These are phyloP conservation scores for Venustampulla echinocandica DNA, from an alignment of 495 filamentous ascomycete species.

Conservation along the genomic window DNA sequence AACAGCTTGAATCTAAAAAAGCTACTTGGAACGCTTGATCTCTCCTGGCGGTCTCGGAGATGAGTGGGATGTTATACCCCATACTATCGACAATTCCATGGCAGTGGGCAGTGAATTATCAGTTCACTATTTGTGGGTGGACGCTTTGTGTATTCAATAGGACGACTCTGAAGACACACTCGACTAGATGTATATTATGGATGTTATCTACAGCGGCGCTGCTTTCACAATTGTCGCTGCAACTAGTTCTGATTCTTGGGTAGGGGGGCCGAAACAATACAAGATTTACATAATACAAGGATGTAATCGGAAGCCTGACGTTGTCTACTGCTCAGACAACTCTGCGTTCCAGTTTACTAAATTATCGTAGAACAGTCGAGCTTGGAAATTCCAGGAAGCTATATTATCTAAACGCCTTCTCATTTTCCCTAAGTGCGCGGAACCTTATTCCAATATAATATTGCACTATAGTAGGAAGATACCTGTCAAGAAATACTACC, in stretches of 20 bases:
- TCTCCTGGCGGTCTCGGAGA: not conserved
- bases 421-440: not conserved
- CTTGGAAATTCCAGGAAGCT: not conserved
- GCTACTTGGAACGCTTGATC: not conserved
- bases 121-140: not conserved
- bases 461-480: too few species aligned
- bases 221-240: not conserved
- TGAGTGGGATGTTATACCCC: not conserved
- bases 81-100: not conserved
- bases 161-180: not conserved
- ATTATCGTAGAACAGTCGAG: not conserved
- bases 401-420: not conserved
- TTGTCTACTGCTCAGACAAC: not conserved
- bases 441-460: too few species aligned
- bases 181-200: not conserved
- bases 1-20: not conserved
- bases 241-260: not conserved
- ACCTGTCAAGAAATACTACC: too few species aligned
- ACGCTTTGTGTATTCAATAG: not conserved
- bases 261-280: not conserved
- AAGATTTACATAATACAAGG: not conserved
- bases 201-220: not conserved
- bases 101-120: not conserved
- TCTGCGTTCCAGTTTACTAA: not conserved
- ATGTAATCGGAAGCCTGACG: not conserved